phyloP scores from a whole-genome alignment of 331 rosid species.

The Ulmus americana region DNA sequence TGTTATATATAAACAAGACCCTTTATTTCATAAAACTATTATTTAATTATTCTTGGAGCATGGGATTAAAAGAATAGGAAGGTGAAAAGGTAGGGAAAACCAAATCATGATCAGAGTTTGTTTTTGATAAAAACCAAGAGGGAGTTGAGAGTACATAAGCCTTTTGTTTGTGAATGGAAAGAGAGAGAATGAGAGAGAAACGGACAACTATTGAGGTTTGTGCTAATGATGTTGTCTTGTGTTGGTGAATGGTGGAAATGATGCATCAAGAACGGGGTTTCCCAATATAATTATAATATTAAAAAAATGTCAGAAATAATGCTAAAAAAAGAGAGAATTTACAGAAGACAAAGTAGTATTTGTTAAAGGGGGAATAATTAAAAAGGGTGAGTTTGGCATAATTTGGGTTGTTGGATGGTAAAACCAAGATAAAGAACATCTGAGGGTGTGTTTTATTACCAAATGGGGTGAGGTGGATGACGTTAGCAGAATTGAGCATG shows the following conservation, averaged over 20 bases:
- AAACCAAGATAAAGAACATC: background rate
- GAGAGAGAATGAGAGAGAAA: conserved; percentile 32
- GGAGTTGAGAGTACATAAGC: conserved; percentile 15
- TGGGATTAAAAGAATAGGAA: conserved; percentile 27
- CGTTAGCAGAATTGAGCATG: conserved; percentile 67
- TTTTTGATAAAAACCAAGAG: conserved; percentile 50
- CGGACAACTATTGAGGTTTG: conserved; percentile 63
- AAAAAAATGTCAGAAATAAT: background rate
- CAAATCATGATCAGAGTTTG: conserved; percentile 39
- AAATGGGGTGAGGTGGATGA: conserved; percentile 39
- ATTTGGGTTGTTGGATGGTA: background rate
- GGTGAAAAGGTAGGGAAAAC: conserved; percentile 28
- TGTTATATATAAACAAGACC: conserved; percentile 31
- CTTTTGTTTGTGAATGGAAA: conserved; percentile 23
- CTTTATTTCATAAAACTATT: background rate
- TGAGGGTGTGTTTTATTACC: background rate
- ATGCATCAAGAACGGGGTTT: conserved; percentile 73
- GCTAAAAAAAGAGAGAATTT: background rate
- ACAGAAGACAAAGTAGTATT: background rate
- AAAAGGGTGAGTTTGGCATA: no score
- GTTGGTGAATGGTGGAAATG: conserved; percentile 83
- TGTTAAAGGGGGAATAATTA: no score
- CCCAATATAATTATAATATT: conserved; percentile 31
- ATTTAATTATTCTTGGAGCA: background rate
- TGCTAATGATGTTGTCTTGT: conserved; percentile 92